Evolutionary conservation across 1,284 basidiomycete species (phyloP), one percentile per base, ranked within the genome.

Genomic region (Cystobasidium slooffiae): DNA sequence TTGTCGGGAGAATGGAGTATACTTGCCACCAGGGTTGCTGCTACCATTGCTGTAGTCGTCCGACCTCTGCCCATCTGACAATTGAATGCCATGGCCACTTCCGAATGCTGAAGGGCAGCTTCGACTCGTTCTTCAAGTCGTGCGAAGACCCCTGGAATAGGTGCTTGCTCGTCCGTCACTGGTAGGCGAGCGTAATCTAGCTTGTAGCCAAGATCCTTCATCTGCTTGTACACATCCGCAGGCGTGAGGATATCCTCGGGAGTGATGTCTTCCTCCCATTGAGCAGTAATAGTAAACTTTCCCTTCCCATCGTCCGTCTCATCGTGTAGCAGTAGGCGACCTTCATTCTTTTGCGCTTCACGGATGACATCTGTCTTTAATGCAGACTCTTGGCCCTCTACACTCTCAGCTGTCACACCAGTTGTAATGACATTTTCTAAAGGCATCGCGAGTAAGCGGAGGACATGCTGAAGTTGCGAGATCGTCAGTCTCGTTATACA

Each of bases 81-180:
- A 72, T 84, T 84, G 81, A 84, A 74, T 31, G 69, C 75, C 39
- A 75, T 64, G 7, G 47, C 39, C 6, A 75, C 49, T 22, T 62
- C 90, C 89, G 87, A 86, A 63, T 86, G 83, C 0, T 86, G 82
- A 53, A 93, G 82, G 9, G 90, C 90, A 5, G 84, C 83, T 47
- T 85, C 86, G 6, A 97, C 87, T 24, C 94, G 88, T 44, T 88
- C 86, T 41, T 95, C 85, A 55, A 98, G 85, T 70, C 90, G 88
- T 46, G 87, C 88, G 43, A 97, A 86, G 6, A 93, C 92, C 51
- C 86, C 90, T 0, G 94, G 95, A 16, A 97, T 78, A 1, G 95
- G 94, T 0, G 94, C 93, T 84, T 96, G 94, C 82, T 97, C 94
- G 80, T 97, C 95, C 14, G 94, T 97, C 44, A 82, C 93, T 93